Evolutionary conservation across 2,329 filamentous ascomycete species (phyloP).

Genomic region (Ophiostoma ulmi): DNA sequence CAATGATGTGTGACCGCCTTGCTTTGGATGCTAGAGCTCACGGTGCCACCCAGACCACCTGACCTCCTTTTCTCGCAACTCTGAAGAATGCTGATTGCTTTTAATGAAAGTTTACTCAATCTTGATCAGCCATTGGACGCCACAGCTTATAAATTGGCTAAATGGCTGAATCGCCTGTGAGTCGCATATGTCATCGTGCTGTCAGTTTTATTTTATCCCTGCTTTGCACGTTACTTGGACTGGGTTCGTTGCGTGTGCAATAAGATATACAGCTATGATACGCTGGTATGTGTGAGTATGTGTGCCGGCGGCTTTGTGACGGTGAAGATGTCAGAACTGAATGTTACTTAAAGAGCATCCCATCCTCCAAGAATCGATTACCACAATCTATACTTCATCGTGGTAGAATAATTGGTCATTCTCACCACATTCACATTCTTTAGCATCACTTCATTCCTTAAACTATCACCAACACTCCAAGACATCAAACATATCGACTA

Average conservation of each 20-base stretch:
- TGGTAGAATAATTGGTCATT: not conserved
- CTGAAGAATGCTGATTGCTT: not conserved
- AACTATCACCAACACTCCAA: not conserved
- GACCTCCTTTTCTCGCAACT: not conserved
- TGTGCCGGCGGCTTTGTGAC: not conserved
- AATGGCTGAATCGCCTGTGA: not conserved
- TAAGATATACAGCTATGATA: not conserved
- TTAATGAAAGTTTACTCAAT: not conserved
- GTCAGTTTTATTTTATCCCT: not conserved
- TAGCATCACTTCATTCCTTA: not conserved
- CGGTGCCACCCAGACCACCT: not conserved
- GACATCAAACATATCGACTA: not conserved
- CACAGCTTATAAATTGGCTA: not conserved
- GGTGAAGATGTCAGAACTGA: not conserved
- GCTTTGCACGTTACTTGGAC: not conserved
- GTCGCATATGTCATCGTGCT: not conserved
- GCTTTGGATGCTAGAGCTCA: not conserved
- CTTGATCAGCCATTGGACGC: not conserved
- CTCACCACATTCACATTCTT: not conserved
- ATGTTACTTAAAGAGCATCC: not conserved
- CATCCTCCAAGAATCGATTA: not conserved
- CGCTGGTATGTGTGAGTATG: not conserved
- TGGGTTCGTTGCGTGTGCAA: not conserved
- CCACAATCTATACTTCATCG: not conserved
- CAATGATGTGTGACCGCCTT: slow-evolving; percentile 8